Evolutionary conservation across 2,329 filamentous ascomycete species (phyloP).

Genomic region (Venturia carpophila): DNA sequence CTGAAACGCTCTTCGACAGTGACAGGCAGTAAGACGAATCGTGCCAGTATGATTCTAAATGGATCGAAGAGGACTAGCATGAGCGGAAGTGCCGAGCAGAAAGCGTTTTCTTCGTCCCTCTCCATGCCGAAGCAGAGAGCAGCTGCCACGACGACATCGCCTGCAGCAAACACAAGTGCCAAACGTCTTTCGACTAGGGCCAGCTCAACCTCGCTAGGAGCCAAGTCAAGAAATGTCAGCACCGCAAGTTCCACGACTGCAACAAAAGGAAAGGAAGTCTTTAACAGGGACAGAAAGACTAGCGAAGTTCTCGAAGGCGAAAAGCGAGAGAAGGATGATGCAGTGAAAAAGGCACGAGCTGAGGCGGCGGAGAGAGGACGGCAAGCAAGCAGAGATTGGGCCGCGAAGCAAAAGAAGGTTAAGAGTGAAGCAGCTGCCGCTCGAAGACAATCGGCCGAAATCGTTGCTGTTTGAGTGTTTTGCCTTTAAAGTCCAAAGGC

Average conservation of each 20-base stretch:
- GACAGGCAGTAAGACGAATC: slow-evolving; percentile 8
- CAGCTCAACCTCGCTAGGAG: slow-evolving; percentile 7
- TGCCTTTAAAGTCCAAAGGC: not conserved
- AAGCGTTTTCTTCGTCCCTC: slow-evolving; percentile 5
- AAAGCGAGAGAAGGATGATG: slow-evolving; percentile 41
- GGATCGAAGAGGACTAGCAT: slow-evolving; percentile 1
- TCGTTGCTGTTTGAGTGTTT: not conserved
- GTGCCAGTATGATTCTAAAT: not conserved
- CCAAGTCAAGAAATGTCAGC: slow-evolving; percentile 2
- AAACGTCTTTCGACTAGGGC: not conserved
- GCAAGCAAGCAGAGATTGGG: slow-evolving; percentile 41
- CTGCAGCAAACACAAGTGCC: not conserved
- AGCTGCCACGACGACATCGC: not conserved
- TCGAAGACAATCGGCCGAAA: not conserved
- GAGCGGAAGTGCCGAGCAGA: not conserved
- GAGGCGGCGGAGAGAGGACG: slow-evolving; percentile 40
- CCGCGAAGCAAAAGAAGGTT: slow-evolving; percentile 38
- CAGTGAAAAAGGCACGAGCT: slow-evolving; percentile 38
- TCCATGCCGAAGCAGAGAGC: slow-evolving; percentile 1
- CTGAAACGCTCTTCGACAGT: slow-evolving; percentile 16
- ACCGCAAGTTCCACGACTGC: slow-evolving; percentile 21
- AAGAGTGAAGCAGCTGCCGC: not conserved
- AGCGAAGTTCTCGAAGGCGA: slow-evolving; percentile 35
- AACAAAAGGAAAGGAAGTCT: slow-evolving; percentile 39
- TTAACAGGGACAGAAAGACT: slow-evolving; percentile 37